Evolutionary conservation across 495 filamentous ascomycete species (phyloP).

Genomic region (Talaromyces liani): DNA sequence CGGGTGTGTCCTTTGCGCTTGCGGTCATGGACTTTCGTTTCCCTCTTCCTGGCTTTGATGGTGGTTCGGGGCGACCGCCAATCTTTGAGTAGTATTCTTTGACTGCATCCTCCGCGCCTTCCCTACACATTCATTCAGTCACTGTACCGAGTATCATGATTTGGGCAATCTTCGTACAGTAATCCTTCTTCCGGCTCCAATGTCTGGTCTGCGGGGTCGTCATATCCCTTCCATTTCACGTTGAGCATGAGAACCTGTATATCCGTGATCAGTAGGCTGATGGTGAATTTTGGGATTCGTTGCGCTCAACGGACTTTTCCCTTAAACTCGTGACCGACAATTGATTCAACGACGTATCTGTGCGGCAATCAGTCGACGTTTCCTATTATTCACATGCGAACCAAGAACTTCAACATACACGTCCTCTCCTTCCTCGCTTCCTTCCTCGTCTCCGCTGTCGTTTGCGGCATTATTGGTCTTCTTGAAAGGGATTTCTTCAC

Average conservation of each 20-base stretch:
- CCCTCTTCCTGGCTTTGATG: conserved; percentile 11
- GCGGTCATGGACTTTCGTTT: conserved; percentile 14
- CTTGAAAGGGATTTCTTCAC: conserved; percentile 33
- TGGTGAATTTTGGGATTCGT: neutral
- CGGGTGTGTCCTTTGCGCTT: conserved; percentile 15
- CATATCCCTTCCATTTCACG: conserved; percentile 61
- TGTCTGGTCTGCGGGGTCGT: conserved; percentile 45
- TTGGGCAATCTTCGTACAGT: conserved; percentile 22
- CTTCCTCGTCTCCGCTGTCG: conserved; percentile 20
- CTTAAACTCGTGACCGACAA: conserved; percentile 39
- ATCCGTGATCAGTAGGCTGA: neutral
- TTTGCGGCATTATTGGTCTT: conserved; percentile 21
- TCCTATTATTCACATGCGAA: neutral
- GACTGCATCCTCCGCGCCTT: conserved; percentile 46
- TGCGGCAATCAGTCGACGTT: conserved; percentile 21
- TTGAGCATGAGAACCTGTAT: conserved; percentile 36
- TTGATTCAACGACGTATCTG: conserved; percentile 57
- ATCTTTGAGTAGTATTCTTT: conserved; percentile 46
- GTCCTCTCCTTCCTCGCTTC: conserved; percentile 29
- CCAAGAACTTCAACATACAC: conserved; percentile 23
- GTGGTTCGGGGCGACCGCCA: conserved; percentile 46
- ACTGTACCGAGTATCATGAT: neutral
- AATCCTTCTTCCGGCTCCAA: conserved; percentile 56
- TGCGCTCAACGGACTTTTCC: conserved; percentile 23
- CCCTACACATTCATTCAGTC: conserved; percentile 22